Base-by-base conservation (phyloP, 2,329 filamentous ascomycete species). In the Chrysoporthe deuterocubensis region DNA sequence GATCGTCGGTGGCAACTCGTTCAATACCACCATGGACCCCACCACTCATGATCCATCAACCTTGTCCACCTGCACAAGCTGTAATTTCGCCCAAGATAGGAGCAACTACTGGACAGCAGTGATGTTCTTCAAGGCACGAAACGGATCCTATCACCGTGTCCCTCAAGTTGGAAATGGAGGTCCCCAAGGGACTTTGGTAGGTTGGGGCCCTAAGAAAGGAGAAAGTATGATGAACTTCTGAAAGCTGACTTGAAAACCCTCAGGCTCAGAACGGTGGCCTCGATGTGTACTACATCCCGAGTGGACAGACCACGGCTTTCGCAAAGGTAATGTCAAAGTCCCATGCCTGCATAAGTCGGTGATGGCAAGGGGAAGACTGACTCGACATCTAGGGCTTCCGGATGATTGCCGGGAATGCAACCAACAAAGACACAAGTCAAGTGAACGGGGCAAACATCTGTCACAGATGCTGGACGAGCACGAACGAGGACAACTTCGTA, bases 41-140 rank as follows among this genome's bases (percentile, higher is more conserved):
- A 71, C 66, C 26, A 72, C 68, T 4, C 76, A 80, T 72, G 78
- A 81, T 65, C 74, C 78, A 32, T 72, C 78, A 11, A 46, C 71
- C 54, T 68, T 70, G 62, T 82, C 80, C 13, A 80, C 77, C 44
- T 81, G 80, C 76, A 82, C 80, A 9, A 81, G 79, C 32, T 82
- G 81, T 75, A 80, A 74, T 54, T 82, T 82, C 74, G 74, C 73
- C 67, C 77, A 82, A 73, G 80, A 82, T 73, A 76, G 78, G 73
- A 81, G 79, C 75, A 82, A 82, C 78, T 82, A 82, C 77, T 82
- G 81, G 80, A 82, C 80, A 32, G 79, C 80, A 67, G 79, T 81
- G 73, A 78, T 82, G 77, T 82, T 82, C 77, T 82, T 80, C 77
- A 77, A 79, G 73, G 74, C 76, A 65, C 77, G 74, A 74, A 82